A percentile compares a stretch with the other conserved stretches of the same genome.
phyloP scores from a whole-genome alignment of 495 filamentous ascomycete genomes.

The Penicillium verhagenii region DNA sequence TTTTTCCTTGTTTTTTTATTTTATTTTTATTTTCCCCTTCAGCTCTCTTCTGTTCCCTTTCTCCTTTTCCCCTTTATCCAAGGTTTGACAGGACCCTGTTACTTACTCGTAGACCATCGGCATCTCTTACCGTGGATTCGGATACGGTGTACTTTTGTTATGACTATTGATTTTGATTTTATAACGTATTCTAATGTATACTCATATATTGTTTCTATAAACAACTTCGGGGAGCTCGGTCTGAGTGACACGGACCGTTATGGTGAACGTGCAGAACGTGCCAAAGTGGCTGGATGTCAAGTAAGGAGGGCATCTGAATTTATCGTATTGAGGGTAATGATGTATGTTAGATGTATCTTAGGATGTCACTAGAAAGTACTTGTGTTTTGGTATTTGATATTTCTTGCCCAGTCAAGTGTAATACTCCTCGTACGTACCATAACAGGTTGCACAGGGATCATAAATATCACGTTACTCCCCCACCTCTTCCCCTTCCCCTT shows the following conservation, averaged over 20 bases:
- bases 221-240: no score
- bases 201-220: no score
- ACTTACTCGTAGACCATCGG: not conserved
- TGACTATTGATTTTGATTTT: no score
- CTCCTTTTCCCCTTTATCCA: not conserved
- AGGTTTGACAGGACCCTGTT: not conserved
- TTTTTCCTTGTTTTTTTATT: not conserved
- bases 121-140: not conserved
- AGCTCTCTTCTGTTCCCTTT: not conserved
- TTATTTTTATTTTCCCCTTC: not conserved
- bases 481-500: slow-evolving; percentile 7
- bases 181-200: no score
- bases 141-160: no score
- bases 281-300: slow-evolving; percentile 4
- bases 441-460: not conserved
- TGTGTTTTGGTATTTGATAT: no score
- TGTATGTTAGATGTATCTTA: no score
- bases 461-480: slow-evolving; percentile 26
- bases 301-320: slow-evolving; percentile 3
- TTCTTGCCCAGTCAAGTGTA: no score
- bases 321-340: no score
- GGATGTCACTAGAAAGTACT: no score
- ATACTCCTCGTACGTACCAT: no score
- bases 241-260: not conserved
- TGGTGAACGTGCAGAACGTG: not conserved